A percentile compares a stretch with the other conserved stretches of the same genome.
Evolutionary conservation across 2,329 filamentous ascomycete genomes (phyloP).

Genomic region (Colletotrichum chrysophilum): DNA sequence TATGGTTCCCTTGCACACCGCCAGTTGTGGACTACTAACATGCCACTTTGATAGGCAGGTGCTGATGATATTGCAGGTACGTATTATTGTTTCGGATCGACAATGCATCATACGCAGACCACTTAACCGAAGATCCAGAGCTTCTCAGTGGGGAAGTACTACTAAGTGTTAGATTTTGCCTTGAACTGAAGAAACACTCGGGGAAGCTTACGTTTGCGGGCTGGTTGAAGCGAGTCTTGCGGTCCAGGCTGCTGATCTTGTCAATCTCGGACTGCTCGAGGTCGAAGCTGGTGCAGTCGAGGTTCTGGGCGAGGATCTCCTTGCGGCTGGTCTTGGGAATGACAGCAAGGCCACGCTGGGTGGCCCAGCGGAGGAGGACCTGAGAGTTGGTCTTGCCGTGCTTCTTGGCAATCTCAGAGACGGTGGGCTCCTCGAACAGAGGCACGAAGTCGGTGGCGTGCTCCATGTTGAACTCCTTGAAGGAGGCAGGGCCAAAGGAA

Average conservation of each 20-base stretch:
- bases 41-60: not conserved
- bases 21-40: not conserved
- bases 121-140: constrained; percentile 63
- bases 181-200: not conserved
- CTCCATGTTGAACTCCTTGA: constrained; percentile 78
- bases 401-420: constrained; percentile 72
- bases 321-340: constrained; percentile 76
- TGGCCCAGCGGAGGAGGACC: constrained; percentile 86
- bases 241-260: constrained; percentile 69
- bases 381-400: constrained; percentile 78
- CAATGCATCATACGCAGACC: not conserved
- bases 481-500: constrained; percentile 80
- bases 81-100: not conserved
- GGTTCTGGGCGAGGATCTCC: constrained; percentile 65
- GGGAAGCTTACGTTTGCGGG: constrained; percentile 66
- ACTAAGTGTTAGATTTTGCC: not conserved
- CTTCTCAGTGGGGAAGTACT: constrained; percentile 62
- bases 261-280: constrained; percentile 70
- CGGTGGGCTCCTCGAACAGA: constrained; percentile 72
- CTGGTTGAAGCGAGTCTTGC: constrained; percentile 77
- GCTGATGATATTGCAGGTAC: not conserved
- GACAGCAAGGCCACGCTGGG: constrained; percentile 79
- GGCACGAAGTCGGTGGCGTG: constrained; percentile 68
- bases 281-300: constrained; percentile 71
- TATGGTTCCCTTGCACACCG: constrained; percentile 7